Evolutionary conservation across 805 yeast genomes (phyloP).

Genomic region (Lachancea waltii): DNA sequence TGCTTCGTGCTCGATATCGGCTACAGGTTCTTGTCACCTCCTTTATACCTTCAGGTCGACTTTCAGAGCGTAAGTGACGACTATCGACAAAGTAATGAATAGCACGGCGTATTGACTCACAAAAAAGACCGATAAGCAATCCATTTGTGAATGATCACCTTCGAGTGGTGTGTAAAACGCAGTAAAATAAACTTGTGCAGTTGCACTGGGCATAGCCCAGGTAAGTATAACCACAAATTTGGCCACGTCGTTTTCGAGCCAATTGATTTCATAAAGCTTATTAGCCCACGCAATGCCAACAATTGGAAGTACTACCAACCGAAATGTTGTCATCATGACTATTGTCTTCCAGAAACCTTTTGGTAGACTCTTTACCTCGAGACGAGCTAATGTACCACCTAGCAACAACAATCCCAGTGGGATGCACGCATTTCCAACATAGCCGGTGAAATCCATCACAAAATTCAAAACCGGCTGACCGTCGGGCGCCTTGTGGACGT

Average conservation of each 20-base stretch:
- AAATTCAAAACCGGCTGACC: constrained; percentile 76
- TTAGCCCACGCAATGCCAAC: constrained; percentile 66
- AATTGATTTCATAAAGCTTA: constrained; percentile 52
- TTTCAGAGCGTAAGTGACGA: constrained; percentile 51
- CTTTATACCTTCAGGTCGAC: constrained; percentile 25
- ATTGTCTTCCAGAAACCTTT: constrained; percentile 58
- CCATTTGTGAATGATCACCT: constrained; percentile 54
- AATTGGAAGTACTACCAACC: constrained; percentile 69
- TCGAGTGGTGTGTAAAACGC: constrained; percentile 76
- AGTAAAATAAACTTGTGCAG: constrained; percentile 80
- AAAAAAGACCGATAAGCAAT: constrained; percentile 66
- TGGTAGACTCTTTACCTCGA: constrained; percentile 54
- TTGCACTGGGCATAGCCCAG: constrained; percentile 82
- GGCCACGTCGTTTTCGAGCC: constrained; percentile 55
- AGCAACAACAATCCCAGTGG: constrained; percentile 77
- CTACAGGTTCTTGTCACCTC: too few species aligned
- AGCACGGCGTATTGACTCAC: constrained; percentile 60
- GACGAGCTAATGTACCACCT: constrained; percentile 83
- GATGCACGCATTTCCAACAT: constrained; percentile 81
- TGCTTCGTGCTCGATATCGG: too few species aligned
- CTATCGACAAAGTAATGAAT: constrained; percentile 62
- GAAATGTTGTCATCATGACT: constrained; percentile 44
- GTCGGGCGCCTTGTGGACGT: constrained; percentile 78
- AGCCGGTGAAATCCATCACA: constrained; percentile 70
- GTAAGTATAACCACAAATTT: constrained; percentile 68